These are phyloP conservation scores for Chenopodium quinoa DNA, from an alignment of 148 eudicot genomes.

Conservation along the genomic window DNA sequence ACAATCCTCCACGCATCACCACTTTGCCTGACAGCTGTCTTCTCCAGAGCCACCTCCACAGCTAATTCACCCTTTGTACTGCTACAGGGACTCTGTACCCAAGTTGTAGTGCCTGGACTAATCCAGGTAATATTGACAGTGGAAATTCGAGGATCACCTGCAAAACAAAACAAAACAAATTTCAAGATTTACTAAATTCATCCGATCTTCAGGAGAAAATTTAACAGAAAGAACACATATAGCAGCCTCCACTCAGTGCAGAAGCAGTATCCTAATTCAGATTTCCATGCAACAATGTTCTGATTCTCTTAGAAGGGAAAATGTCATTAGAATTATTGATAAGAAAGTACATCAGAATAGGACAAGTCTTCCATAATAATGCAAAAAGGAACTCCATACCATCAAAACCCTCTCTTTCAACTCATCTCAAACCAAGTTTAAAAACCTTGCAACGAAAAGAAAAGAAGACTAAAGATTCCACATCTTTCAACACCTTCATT, in stretches of 20 bases:
- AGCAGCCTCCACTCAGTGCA: neutral
- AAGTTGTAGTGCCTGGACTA: slow-evolving; percentile 63
- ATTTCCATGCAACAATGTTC: neutral
- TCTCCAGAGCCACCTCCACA: slow-evolving; percentile 75
- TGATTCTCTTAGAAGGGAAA: neutral
- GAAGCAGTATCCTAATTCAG: neutral
- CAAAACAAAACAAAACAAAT: neutral
- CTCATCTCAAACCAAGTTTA: too few species aligned
- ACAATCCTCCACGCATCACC: slow-evolving; percentile 95
- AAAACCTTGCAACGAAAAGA: too few species aligned
- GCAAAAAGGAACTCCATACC: neutral
- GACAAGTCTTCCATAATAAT: neutral
- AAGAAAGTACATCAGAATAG: neutral
- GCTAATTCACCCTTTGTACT: slow-evolving; percentile 72
- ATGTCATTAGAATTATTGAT: neutral
- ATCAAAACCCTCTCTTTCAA: too few species aligned
- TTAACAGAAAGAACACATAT: neutral
- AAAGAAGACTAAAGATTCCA: too few species aligned
- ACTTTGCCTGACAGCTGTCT: slow-evolving; percentile 60
- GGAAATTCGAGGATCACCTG: slow-evolving; percentile 86
- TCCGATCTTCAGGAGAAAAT: neutral
- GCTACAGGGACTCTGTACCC: slow-evolving; percentile 55
- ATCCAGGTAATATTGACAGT: slow-evolving; percentile 74
- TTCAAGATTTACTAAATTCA: neutral
- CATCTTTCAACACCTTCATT: neutral